These are phyloP conservation scores for Rhynchosporium secalis DNA, from an alignment of 2,329 filamentous ascomycete species.

Conservation along the genomic window DNA sequence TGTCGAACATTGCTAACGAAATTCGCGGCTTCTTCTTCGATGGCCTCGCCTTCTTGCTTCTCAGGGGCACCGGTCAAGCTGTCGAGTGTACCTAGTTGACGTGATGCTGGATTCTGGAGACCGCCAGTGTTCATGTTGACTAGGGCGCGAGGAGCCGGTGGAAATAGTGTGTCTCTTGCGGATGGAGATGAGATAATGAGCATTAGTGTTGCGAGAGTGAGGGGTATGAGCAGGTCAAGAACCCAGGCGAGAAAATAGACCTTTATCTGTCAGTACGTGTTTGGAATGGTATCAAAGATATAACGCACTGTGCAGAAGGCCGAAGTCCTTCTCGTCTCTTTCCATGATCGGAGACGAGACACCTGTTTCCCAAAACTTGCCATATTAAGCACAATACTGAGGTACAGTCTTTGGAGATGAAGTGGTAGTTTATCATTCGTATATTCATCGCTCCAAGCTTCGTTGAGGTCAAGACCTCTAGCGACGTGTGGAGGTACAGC, in stretches of 20 bases:
- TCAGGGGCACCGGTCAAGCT: constrained; percentile 30
- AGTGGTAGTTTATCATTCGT: constrained; percentile 27
- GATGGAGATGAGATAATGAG: constrained; percentile 21
- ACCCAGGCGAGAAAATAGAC: constrained; percentile 26
- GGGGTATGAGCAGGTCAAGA: constrained; percentile 27
- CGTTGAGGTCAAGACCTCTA: constrained; percentile 28
- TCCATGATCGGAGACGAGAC: constrained; percentile 29
- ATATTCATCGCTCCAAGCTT: constrained; percentile 26
- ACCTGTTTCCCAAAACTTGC: constrained; percentile 28
- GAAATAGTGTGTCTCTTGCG: constrained; percentile 22
- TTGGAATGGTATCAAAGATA: neutral
- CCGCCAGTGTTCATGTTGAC: constrained; percentile 27
- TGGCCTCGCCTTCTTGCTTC: constrained; percentile 29
- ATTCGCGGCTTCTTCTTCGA: constrained; percentile 30
- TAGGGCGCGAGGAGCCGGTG: constrained; percentile 26
- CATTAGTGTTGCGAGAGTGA: constrained; percentile 24
- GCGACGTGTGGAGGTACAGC: constrained; percentile 6
- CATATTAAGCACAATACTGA: constrained; percentile 23
- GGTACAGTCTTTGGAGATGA: constrained; percentile 27
- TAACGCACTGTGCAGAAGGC: constrained; percentile 23
- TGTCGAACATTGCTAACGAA: constrained; percentile 26
- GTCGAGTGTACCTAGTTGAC: constrained; percentile 27
- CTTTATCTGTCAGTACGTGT: neutral
- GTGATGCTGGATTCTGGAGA: constrained; percentile 25
- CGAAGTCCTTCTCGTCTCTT: constrained; percentile 26